Percentiles rank a stretch among this genome's conserved stretches.
Evolutionary conservation across 176 grass and related monocot genomes (phyloP).

Genomic region (Guadua angustifolia): DNA sequence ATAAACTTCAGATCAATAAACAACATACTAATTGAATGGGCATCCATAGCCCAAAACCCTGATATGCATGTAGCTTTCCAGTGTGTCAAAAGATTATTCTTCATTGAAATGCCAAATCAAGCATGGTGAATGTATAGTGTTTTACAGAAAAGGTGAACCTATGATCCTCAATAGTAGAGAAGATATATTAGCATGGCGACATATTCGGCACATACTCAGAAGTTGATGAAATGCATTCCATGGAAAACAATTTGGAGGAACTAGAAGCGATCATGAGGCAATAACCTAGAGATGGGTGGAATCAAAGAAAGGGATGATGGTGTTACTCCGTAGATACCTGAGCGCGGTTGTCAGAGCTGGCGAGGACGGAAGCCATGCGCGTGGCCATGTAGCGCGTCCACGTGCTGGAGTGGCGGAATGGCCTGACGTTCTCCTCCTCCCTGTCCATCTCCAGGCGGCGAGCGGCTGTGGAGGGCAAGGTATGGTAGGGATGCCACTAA

Average conservation of each 20-base stretch:
- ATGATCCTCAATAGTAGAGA: no score
- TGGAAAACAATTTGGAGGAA: background rate
- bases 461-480: background rate
- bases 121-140: no score
- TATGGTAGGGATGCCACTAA: no score
- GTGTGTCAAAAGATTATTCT: no score
- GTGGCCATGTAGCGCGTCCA: slow-evolving; percentile 81
- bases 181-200: no score
- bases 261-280: background rate
- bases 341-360: slow-evolving; percentile 82
- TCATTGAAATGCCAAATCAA: no score
- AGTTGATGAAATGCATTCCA: background rate
- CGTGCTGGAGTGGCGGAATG: slow-evolving; percentile 74
- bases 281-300: background rate
- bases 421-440: slow-evolving; percentile 75
- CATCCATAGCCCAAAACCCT: no score
- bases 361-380: slow-evolving; percentile 78
- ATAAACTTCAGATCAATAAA: no score
- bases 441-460: slow-evolving; percentile 45
- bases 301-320: background rate
- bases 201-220: no score
- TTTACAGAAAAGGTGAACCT: no score
- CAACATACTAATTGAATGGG: no score
- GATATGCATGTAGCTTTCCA: no score
- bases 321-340: slow-evolving; percentile 47